Conservation (phyloP, 257 asterid genomes). For the Solanum ossicruentum region DNA sequence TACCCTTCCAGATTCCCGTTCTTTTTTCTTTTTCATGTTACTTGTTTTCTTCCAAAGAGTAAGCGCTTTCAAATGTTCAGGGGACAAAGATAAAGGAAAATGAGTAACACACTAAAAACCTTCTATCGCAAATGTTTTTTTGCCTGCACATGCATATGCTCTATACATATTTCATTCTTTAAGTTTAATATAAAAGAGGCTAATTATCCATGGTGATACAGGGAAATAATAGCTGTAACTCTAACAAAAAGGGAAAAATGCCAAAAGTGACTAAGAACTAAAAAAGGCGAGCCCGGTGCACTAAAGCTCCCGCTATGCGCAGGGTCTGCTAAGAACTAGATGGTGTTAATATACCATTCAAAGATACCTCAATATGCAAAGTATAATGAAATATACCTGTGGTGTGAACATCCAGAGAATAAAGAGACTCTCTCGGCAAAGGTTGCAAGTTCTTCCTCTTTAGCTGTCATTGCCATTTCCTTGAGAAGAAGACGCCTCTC, state of each 20-base stretch:
- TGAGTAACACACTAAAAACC: neutral
- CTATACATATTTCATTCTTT: neutral
- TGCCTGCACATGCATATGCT: neutral
- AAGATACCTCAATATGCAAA: neutral
- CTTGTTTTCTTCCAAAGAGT: neutral
- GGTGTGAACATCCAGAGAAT: constrained; percentile 84
- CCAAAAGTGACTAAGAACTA: neutral
- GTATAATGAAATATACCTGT: constrained; percentile 31
- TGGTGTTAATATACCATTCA: neutral
- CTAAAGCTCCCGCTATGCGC: no score
- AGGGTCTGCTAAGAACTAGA: neutral
- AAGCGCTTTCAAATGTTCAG: neutral
- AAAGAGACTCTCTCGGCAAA: constrained; percentile 66
- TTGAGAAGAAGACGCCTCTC: constrained; percentile 74
- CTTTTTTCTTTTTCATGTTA: neutral
- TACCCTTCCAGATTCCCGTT: neutral
- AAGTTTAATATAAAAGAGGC: neutral
- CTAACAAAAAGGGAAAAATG: neutral
- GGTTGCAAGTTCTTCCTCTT: constrained; percentile 44
- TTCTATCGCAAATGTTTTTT: neutral
- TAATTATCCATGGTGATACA: neutral
- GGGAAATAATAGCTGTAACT: neutral
- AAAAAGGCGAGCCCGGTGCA: no score
- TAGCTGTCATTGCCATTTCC: constrained; percentile 53
- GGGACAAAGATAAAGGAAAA: neutral